These are phyloP conservation scores for Suhomyces emberorum DNA, from an alignment of 805 yeast species.

Conservation along the genomic window DNA sequence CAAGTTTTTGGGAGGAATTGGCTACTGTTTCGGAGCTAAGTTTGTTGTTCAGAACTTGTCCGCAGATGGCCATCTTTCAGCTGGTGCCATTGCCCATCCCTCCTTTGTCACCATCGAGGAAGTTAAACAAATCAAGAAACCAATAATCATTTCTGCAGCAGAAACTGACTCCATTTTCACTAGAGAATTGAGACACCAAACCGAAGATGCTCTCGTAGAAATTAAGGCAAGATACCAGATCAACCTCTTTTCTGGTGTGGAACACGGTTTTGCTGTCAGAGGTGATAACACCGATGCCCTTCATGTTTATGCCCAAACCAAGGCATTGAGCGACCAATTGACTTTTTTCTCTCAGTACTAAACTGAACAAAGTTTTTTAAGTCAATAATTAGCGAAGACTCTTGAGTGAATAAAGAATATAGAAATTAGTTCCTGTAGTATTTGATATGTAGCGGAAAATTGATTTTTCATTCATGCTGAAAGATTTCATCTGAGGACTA, in stretches of 20 bases:
- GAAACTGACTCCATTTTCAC: constrained; percentile 65
- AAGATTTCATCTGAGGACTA: no score
- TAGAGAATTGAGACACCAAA: constrained; percentile 55
- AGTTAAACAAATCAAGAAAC: constrained; percentile 54
- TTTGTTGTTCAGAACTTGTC: constrained; percentile 27
- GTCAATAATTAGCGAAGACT: no score
- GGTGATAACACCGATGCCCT: constrained; percentile 60
- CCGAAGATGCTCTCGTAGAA: constrained; percentile 56
- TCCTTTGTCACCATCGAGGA: constrained; percentile 69
- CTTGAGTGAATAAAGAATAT: no score
- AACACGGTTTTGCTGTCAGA: constrained; percentile 79
- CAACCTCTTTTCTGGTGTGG: constrained; percentile 57
- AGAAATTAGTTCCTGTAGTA: no score
- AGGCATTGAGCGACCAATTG: constrained; percentile 50
- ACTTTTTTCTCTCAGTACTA: constrained; percentile 2
- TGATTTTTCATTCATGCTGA: no score
- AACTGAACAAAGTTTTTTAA: no score
- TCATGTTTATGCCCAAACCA: constrained; percentile 64
- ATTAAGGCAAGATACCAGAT: constrained; percentile 56
- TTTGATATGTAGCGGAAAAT: no score
- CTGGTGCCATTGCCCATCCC: constrained; percentile 82
- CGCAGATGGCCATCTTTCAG: constrained; percentile 42
- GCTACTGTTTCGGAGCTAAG: constrained; percentile 24
- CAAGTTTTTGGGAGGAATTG: constrained; percentile 15
- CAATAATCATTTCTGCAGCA: constrained; percentile 71